Evolutionary conservation across 2,329 filamentous ascomycete species (phyloP).

Genomic region (Claviceps humidiphila): DNA sequence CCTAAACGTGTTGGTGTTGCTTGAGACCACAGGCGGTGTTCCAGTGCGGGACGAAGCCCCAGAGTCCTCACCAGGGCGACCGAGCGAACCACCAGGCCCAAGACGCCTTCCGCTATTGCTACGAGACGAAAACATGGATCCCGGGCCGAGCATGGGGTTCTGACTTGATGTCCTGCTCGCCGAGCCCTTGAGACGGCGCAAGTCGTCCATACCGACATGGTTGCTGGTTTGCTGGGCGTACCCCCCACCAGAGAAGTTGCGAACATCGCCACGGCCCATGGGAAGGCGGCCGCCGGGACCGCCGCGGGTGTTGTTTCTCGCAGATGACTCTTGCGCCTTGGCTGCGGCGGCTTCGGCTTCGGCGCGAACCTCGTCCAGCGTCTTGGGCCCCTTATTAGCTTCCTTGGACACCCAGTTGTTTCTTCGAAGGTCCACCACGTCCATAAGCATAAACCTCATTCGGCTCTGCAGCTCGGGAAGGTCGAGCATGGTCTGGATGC

Average conservation of each 20-base stretch:
- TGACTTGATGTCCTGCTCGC: constrained; percentile 47
- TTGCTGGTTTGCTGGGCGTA: constrained; percentile 66
- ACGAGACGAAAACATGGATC: constrained; percentile 76
- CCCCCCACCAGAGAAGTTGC: constrained; percentile 58
- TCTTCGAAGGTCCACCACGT: constrained; percentile 73
- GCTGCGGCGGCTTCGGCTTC: constrained; percentile 69
- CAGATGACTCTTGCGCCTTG: constrained; percentile 60
- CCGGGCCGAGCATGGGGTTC: constrained; percentile 61
- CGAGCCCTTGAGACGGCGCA: constrained; percentile 64
- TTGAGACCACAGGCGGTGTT: constrained; percentile 52
- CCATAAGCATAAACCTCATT: constrained; percentile 93
- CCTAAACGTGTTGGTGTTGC: constrained; percentile 84
- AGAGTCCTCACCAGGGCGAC: constrained; percentile 70
- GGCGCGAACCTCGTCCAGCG: constrained; percentile 79
- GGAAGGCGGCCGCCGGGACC: constrained; percentile 51
- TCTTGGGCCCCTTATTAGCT: constrained; percentile 89
- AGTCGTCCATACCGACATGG: constrained; percentile 81
- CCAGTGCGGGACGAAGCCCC: constrained; percentile 78
- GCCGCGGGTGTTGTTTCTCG: constrained; percentile 50
- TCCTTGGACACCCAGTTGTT: constrained; percentile 78
- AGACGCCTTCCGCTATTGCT: constrained; percentile 81
- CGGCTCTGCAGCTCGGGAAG: constrained; percentile 73
- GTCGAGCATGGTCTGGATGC: constrained; percentile 72
- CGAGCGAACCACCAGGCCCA: constrained; percentile 59
- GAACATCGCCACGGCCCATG: constrained; percentile 73